Conservation (phyloP, 1,284 basidiomycete species). For the Exobasidium rhododendri region DNA sequence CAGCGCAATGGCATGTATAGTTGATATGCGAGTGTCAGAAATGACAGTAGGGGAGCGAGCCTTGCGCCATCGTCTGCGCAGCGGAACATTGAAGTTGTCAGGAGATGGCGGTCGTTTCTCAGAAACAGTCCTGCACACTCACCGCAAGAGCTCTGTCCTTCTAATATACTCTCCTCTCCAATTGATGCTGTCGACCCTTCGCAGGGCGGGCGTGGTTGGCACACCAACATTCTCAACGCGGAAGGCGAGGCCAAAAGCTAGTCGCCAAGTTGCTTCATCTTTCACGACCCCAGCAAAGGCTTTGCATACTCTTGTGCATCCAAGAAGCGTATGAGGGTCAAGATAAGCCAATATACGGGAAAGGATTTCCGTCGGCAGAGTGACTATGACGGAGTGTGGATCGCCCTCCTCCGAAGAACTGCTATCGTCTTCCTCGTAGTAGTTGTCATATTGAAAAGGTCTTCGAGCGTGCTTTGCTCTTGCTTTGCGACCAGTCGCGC, state of each 20-base stretch:
- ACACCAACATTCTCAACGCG: constrained; percentile 66
- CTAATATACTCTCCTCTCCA: constrained; percentile 46
- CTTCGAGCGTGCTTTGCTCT: neutral
- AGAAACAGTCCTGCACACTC: neutral
- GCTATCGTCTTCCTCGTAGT: neutral
- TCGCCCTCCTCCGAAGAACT: neutral
- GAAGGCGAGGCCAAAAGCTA: constrained; percentile 72
- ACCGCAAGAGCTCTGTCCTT: constrained; percentile 35
- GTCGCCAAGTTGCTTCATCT: constrained; percentile 76
- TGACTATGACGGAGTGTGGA: neutral
- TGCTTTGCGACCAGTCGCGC: neutral
- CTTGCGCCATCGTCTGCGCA: constrained; percentile 61
- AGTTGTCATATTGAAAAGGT: neutral
- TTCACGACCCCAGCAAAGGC: constrained; percentile 66
- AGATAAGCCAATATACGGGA: constrained; percentile 75
- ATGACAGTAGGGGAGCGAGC: constrained; percentile 64
- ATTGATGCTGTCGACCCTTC: constrained; percentile 59
- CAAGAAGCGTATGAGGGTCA: constrained; percentile 65
- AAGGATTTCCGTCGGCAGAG: constrained; percentile 69
- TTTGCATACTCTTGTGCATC: constrained; percentile 63
- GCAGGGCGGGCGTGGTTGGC: constrained; percentile 57
- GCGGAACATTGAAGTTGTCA: constrained; percentile 58
- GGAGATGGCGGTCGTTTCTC: constrained; percentile 58
- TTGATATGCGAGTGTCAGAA: constrained; percentile 38
- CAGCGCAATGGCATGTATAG: constrained; percentile 46